Evolutionary conservation across 148 eudicot species (phyloP), one percentile per base, ranked within the genome.

Genomic region (Pouteria glomerata): DNA sequence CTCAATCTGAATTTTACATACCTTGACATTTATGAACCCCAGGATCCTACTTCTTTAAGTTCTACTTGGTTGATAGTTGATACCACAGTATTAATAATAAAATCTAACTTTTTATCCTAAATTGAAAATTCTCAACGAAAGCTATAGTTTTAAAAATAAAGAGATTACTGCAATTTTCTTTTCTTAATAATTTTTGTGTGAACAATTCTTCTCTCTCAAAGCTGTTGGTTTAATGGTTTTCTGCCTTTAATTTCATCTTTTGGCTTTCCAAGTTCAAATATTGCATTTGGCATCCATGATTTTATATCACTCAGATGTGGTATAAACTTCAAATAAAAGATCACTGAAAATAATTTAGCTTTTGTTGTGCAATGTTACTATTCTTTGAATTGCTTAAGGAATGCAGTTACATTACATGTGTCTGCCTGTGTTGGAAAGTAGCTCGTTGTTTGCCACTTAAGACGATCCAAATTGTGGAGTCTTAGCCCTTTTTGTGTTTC

Each of bases 401-500:
- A 13, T 73, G 37, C 60, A 62, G 57, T 23, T 48, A 19, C 3
- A 14, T 19, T 48, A 19, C 3, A 14, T 19, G 21, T 66, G 26
- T 66, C 39, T 47, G 14, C 35, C 18, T 13, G 3, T 42, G 53
- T 44, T 29, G 6, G 55, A 65, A 65, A 56, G 13, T 56, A 37
- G 31, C 11, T 7, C 60, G 2, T 53, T 37, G 6, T 29, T 56
- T 15, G 16, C 71, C 63, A 42, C 1, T 24, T 3, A 39, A 39
- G 37, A 58, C 56, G 45, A 0, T 6, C 31, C 66, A 27, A 12
- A 57, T 45, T 16, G 16, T 45, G 37, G 31, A 10, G 29, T 55
- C 33, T 37, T 29, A 65, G 26, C 23, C 35, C 3, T 41, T 45
- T 47, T 24, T 64, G 5, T 70, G 51, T 73, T 74, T 68, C 82